These are phyloP conservation scores for Penicillium paneum DNA, from an alignment of 2,329 filamentous ascomycete species.

Conservation along the genomic window DNA sequence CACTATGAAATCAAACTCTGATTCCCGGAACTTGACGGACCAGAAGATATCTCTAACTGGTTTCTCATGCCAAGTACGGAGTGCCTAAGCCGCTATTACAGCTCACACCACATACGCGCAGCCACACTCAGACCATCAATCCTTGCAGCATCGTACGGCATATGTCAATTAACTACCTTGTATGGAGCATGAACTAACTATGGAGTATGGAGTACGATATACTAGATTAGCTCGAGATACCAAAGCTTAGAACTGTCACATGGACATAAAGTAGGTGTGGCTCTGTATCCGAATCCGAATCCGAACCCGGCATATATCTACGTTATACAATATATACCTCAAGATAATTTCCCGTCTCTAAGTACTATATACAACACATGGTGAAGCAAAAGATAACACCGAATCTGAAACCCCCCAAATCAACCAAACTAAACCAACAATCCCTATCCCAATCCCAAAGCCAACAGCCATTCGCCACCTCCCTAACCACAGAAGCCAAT, in stretches of 20 bases:
- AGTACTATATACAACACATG: not conserved
- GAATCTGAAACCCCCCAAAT: not conserved
- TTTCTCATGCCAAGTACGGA: not conserved
- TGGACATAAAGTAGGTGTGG: too few relatives aligned
- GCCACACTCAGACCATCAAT: conserved; percentile 1
- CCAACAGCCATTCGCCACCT: not conserved
- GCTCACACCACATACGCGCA: not conserved
- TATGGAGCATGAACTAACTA: too few relatives aligned
- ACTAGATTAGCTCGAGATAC: not conserved
- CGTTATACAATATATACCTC: not conserved
- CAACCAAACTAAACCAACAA: not conserved
- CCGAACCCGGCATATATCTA: not conserved
- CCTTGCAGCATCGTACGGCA: not conserved
- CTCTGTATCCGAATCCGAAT: not conserved
- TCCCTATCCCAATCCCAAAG: not conserved
- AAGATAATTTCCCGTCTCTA: not conserved
- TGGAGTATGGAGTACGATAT: not conserved
- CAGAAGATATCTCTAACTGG: not conserved
- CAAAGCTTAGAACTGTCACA: not conserved
- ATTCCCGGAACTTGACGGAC: not conserved
- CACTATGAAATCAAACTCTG: not conserved
- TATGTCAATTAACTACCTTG: not conserved
- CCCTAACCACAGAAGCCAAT: not conserved
- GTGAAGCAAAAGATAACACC: not conserved
- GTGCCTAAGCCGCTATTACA: not conserved